These are phyloP conservation scores for Lentinula edodes DNA, from an alignment of 768 basidiomycete species.

Conservation along the genomic window DNA sequence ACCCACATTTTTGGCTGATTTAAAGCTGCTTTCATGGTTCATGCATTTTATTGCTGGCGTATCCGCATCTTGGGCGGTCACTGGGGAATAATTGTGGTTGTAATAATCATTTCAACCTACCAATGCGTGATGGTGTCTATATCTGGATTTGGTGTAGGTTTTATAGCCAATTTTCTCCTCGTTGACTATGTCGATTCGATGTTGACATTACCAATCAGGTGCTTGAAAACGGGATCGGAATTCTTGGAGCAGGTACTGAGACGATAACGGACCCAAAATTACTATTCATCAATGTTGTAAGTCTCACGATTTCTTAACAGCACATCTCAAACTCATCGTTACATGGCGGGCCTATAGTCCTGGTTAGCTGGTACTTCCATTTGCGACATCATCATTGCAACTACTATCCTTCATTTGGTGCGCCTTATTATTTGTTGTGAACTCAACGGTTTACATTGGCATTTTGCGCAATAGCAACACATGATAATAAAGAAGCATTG, in stretches of 20 bases:
- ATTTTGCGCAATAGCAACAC: not conserved
- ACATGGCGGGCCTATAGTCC: slow-evolving; percentile 6
- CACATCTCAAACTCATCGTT: not conserved
- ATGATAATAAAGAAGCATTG: slow-evolving; percentile 6
- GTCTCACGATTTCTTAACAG: not conserved
- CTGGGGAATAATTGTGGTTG: not conserved
- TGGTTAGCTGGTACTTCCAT: slow-evolving; percentile 21
- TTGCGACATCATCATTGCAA: slow-evolving; percentile 20
- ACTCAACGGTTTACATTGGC: not conserved
- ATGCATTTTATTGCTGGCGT: slow-evolving; percentile 18
- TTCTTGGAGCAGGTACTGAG: slow-evolving; percentile 1
- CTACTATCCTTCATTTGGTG: slow-evolving; percentile 20
- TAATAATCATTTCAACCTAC: slow-evolving; percentile 8
- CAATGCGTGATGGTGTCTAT: slow-evolving; percentile 9
- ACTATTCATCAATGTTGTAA: slow-evolving; percentile 12
- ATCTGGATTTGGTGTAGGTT: slow-evolving; percentile 8
- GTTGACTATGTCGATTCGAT: not conserved
- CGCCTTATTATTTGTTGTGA: not conserved
- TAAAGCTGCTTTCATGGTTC: slow-evolving; percentile 8
- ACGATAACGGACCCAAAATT: slow-evolving; percentile 3
- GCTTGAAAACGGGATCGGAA: not conserved
- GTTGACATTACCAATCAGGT: not conserved
- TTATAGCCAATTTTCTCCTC: too few species aligned
- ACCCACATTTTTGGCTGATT: not conserved
- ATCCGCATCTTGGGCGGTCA: slow-evolving; percentile 13